Base-by-base conservation (phyloP, 768 basidiomycete genomes). In the Pisolithus marmoratus region DNA sequence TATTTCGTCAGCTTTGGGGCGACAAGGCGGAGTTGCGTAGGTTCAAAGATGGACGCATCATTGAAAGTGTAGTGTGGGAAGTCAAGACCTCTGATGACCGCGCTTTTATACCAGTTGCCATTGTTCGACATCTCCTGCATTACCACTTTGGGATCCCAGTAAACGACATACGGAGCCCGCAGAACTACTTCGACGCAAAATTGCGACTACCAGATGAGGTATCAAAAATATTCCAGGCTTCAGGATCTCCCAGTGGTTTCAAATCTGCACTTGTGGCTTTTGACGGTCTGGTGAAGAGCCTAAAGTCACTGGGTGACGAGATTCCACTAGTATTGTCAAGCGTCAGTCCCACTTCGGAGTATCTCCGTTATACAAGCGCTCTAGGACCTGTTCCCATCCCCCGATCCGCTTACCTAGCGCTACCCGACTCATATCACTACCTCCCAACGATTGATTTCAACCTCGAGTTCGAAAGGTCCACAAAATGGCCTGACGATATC, bases 31-130 rank as follows among this genome's bases (percentile, higher is more conserved):
- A 98, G 63, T 73, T 97, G 17, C 80, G 96, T 6, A 81, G 94
- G 37, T 99, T 99, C 76, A 94, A 97, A 67, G 94, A 99, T 60
- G 95, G 95, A 1, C 79, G 86, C 17, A 97, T 98, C 55, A 63
- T 80, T 5, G 93, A 97, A 67, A 91, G 88, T 58, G 92, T 97
- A n/a, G 94, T 98, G 3, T 99, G 96, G 96, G 87, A 96, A 19
- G 82, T 91, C 8, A 78, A 81, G 54, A 85, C 81, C 3, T 76
- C 79, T 0, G 92, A 95, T 48, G 90, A 93, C 54, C 84, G 90
- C 24, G 75, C 83, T 0, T 79, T 84, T 54, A 83, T 98, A 26
- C 92, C 93, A 0, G 71, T 74, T 14, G 75, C 80, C 70, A 81
- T 97, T 58, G 82, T 91, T 24, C 70, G 73, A 20, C 84, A 94